Conservation (phyloP, 2,329 filamentous ascomycete species). For the Monosporascus sp. region DNA sequence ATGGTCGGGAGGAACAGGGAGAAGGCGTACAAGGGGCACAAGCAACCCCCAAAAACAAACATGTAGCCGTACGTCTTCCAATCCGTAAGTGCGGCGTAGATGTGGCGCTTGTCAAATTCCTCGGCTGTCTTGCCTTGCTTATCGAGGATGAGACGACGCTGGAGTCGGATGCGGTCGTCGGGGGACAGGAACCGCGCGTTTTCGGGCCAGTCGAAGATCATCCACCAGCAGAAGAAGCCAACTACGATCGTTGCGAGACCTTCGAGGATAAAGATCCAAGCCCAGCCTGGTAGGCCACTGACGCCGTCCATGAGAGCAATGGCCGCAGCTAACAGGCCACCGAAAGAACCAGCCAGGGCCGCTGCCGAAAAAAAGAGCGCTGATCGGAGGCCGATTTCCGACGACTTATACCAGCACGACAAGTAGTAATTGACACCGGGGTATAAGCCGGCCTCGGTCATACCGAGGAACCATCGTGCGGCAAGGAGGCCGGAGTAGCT, state of each 20-base stretch:
- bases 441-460: slow-evolving; percentile 71
- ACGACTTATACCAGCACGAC: slow-evolving; percentile 76
- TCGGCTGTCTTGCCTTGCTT: slow-evolving; percentile 72
- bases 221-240: slow-evolving; percentile 65
- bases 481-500: slow-evolving; percentile 62
- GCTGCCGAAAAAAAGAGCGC: slow-evolving; percentile 83
- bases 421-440: slow-evolving; percentile 76
- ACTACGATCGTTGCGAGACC: slow-evolving; percentile 66
- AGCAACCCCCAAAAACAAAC: slow-evolving; percentile 71
- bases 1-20: slow-evolving; percentile 77
- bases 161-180: slow-evolving; percentile 64
- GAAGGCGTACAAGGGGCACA: slow-evolving; percentile 70
- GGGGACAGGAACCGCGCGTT: slow-evolving; percentile 67
- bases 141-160: slow-evolving; percentile 65
- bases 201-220: slow-evolving; percentile 78
- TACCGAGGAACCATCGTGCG: slow-evolving; percentile 64
- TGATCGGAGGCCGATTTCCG: slow-evolving; percentile 73
- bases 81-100: slow-evolving; percentile 68
- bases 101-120: slow-evolving; percentile 65
- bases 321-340: slow-evolving; percentile 66
- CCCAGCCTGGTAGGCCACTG: slow-evolving; percentile 51
- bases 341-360: slow-evolving; percentile 72
- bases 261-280: slow-evolving; percentile 65
- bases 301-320: slow-evolving; percentile 66
- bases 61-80: slow-evolving; percentile 80